Evolutionary conservation across 495 filamentous ascomycete species (phyloP).

Genomic region (Neurospora cerealis): DNA sequence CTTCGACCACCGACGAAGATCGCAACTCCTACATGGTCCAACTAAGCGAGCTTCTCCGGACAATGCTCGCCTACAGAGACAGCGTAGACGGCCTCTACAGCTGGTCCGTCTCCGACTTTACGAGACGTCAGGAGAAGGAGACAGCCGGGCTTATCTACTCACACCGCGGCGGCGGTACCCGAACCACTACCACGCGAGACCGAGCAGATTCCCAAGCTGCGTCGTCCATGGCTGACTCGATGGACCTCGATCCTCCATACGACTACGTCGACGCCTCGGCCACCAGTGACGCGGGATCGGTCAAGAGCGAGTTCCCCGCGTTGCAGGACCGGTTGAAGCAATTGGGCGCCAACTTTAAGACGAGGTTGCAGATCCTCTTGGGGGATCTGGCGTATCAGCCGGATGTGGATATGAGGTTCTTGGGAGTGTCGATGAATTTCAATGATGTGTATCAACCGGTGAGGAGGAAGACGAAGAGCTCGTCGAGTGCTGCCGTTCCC

Average conservation of each 20-base stretch:
- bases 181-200: background rate
- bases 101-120: slow-evolving; percentile 89
- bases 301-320: slow-evolving; percentile 55
- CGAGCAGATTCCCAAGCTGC: slow-evolving; percentile 1
- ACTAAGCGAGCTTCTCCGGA: slow-evolving; percentile 82
- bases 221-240: slow-evolving; percentile 22
- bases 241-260: slow-evolving; percentile 10
- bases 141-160: slow-evolving; percentile 27
- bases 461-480: slow-evolving; percentile 42
- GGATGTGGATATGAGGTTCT: slow-evolving; percentile 89
- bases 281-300: slow-evolving; percentile 21
- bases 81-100: slow-evolving; percentile 90
- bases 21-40: slow-evolving; percentile 83
- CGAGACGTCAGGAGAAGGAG: slow-evolving; percentile 71
- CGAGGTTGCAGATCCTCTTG: slow-evolving; percentile 66
- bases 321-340: slow-evolving; percentile 60
- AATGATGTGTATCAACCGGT: slow-evolving; percentile 88
- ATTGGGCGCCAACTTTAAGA: slow-evolving; percentile 64
- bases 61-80: slow-evolving; percentile 90
- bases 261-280: slow-evolving; percentile 13
- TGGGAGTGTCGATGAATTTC: slow-evolving; percentile 97
- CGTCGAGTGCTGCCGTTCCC: slow-evolving; percentile 3
- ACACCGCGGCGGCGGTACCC: background rate
- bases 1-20: slow-evolving; percentile 37
- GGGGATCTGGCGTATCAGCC: slow-evolving; percentile 88